Evolutionary conservation across 352 stramenopile species (phyloP).

Genomic region (Phytophthora ohioensis): DNA sequence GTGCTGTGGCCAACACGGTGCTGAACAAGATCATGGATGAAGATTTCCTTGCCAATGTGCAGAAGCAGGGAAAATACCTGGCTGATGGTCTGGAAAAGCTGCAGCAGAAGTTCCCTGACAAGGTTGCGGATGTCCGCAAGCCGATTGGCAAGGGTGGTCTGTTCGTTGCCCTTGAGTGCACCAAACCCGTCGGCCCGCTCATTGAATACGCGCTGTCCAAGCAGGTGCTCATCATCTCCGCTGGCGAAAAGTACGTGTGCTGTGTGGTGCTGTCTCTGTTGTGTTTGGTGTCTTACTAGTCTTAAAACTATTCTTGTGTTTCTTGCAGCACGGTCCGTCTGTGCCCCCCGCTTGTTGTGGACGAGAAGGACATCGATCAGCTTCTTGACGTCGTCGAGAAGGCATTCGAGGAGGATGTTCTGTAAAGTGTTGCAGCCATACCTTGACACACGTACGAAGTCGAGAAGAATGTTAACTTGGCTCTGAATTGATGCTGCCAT

Average conservation of each 20-base stretch:
- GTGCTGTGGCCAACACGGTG: constrained; percentile 89
- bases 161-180: constrained; percentile 84
- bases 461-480: constrained; percentile 17
- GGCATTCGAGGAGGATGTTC: constrained; percentile 61
- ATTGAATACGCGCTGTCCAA: constrained; percentile 80
- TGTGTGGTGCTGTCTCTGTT: neutral
- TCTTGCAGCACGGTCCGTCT: constrained; percentile 74
- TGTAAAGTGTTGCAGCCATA: constrained; percentile 41
- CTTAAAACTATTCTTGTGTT: constrained; percentile 12
- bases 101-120: constrained; percentile 77
- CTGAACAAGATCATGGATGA: constrained; percentile 78
- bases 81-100: constrained; percentile 63
- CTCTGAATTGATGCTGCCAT: constrained; percentile 21
- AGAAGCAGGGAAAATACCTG: constrained; percentile 74
- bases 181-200: constrained; percentile 63
- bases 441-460: constrained; percentile 16
- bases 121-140: constrained; percentile 74
- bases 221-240: constrained; percentile 84
- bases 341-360: constrained; percentile 85
- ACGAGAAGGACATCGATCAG: constrained; percentile 81
- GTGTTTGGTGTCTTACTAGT: constrained; percentile 14
- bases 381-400: constrained; percentile 77
- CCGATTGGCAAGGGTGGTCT: constrained; percentile 77
- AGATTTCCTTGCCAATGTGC: constrained; percentile 74
- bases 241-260: constrained; percentile 76